Evolutionary conservation across 495 filamentous ascomycete genomes (phyloP).

Genomic region (Aspergillus coremiiformis): DNA sequence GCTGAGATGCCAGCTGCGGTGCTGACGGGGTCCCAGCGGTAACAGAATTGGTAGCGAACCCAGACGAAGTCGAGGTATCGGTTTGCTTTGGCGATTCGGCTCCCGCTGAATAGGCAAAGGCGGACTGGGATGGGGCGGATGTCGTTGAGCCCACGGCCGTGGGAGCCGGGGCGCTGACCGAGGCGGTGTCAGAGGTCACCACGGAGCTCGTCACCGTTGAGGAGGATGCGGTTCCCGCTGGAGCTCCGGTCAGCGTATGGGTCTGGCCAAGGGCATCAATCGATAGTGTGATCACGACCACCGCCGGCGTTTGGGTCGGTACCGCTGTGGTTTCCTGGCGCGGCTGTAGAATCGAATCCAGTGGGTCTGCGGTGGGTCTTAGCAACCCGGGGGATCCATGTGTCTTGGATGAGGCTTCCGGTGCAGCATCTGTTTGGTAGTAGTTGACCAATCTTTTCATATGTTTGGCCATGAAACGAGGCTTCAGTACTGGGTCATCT

Average conservation of each 20-base stretch:
- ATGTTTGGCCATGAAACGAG: conserved; percentile 40
- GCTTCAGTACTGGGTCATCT: conserved; percentile 28
- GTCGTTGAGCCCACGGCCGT: background rate
- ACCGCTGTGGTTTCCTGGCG: background rate
- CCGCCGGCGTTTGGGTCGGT: conserved; percentile 2
- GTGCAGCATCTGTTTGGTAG: conserved; percentile 7
- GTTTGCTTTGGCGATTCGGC: too few relatives aligned
- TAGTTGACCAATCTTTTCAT: conserved; percentile 36
- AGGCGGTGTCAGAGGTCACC: background rate
- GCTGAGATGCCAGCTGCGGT: background rate
- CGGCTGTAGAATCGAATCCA: background rate
- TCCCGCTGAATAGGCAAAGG: too few relatives aligned
- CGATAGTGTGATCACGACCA: conserved; percentile 20
- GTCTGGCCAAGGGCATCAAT: conserved; percentile 21
- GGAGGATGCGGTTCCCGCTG: background rate
- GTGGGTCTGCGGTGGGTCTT: background rate
- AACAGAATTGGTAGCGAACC: too few relatives aligned
- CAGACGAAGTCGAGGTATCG: background rate
- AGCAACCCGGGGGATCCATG: background rate
- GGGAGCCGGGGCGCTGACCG: background rate
- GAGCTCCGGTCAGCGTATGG: conserved; percentile 18
- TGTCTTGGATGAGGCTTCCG: background rate
- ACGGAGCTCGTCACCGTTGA: conserved; percentile 6
- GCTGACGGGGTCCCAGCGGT: background rate
- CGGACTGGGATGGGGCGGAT: background rate